Conservation (phyloP, 257 asterid species). For the Asclepias syriaca region DNA sequence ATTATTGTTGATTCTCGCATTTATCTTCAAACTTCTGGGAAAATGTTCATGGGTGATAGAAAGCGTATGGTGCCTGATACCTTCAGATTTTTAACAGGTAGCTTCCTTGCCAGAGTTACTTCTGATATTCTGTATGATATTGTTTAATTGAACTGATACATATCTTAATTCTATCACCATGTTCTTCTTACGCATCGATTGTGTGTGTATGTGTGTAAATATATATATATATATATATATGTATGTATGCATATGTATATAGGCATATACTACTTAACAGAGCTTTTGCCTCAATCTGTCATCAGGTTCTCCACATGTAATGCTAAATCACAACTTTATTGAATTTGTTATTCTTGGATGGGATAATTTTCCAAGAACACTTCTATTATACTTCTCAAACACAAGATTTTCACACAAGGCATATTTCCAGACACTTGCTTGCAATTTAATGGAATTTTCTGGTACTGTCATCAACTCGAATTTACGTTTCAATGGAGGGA, state of each 20-base stretch:
- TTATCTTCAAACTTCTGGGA: slow-evolving; percentile 36
- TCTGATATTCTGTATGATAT: too few relatives aligned
- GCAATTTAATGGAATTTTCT: slow-evolving; percentile 29
- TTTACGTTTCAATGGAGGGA: slow-evolving; percentile 18
- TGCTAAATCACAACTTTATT: slow-evolving; percentile 31
- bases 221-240: too few relatives aligned
- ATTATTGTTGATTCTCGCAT: slow-evolving; percentile 42
- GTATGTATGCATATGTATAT: too few relatives aligned
- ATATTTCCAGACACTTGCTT: slow-evolving; percentile 40
- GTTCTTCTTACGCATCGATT: background rate
- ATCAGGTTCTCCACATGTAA: slow-evolving; percentile 42
- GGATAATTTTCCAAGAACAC: slow-evolving; percentile 41
- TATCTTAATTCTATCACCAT: too few relatives aligned
- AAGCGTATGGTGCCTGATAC: slow-evolving; percentile 29
- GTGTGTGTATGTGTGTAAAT: background rate
- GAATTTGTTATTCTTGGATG: slow-evolving; percentile 33
- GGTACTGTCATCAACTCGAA: slow-evolving; percentile 34
- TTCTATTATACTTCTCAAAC: slow-evolving; percentile 38
- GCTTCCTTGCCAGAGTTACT: background rate
- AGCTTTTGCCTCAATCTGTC: slow-evolving; percentile 5
- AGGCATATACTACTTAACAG: background rate
- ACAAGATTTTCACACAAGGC: slow-evolving; percentile 30
- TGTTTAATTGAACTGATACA: too few relatives aligned
- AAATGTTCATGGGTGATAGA: slow-evolving; percentile 33
- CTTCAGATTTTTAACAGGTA: slow-evolving; percentile 26